Evolutionary conservation across 805 yeast species (phyloP), one percentile per base, ranked within the genome.

Genomic region (Candida nitratophila): DNA sequence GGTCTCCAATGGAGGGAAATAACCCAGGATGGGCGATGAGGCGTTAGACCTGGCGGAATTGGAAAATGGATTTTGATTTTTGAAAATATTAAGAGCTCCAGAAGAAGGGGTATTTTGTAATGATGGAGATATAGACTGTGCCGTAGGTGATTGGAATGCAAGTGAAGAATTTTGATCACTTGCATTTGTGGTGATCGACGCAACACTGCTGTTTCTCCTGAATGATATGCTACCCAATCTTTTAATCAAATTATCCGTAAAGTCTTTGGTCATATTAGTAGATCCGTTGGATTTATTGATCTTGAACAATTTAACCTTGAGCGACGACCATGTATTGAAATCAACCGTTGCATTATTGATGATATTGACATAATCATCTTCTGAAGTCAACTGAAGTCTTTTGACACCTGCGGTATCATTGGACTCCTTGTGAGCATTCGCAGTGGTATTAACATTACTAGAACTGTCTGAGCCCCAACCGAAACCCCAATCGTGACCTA

Each of bases 161-260:
- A 41, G 29, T 16, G 51, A 51, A 22, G 46, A 43, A 11, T 17
- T 20, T 11, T 41, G 41, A n/a, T 11, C 33, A 26, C 29, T n/a
- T 17, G 22, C 38, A 20, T 30, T 30, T 8, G 33, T 6, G 15
- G 10, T 30, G 15, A 42, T 38, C 38, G 37, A 59, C 40, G 43
- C 68, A 51, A 40, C 43, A 34, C 63, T 53, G 41, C 69, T 55
- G 40, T 57, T 53, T 27, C 56, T 41, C 14, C 47, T 43, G 35
- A 60, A 54, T 41, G 73, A 60, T 46, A 73, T 62, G 43, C 73
- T 74, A 40, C 75, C 70, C 35, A 77, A 56, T 44, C 78, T 63
- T 46, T 74, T 69, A 9, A 75, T 68, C 44, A 82, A 54, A 12
- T 68, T 61, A 45, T 70, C 70, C 0, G 81, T 75, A 39, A 73